phyloP scores from a whole-genome alignment of 2,329 filamentous ascomycete species.

The Dactylonectria macrodidyma region DNA sequence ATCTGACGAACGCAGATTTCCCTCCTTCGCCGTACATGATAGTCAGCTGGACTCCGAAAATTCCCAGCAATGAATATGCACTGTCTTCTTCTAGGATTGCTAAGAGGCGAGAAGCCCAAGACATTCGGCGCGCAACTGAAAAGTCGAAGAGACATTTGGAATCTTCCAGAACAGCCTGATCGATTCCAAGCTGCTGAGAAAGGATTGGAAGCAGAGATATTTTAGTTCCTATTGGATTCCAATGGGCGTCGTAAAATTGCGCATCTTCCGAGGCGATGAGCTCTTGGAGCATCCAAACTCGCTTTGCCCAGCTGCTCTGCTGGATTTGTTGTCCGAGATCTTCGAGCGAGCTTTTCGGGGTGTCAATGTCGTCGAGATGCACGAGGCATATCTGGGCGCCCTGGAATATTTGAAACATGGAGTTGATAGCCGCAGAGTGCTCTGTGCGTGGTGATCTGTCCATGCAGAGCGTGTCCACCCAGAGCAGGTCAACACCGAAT shows the following conservation, averaged over 20 bases:
- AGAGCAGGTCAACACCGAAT: background rate
- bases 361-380: background rate
- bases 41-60: constrained; percentile 49
- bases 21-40: constrained; percentile 47
- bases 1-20: constrained; percentile 38
- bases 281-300: constrained; percentile 7
- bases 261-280: background rate
- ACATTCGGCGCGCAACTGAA: constrained; percentile 5
- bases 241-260: background rate
- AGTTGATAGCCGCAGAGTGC: constrained; percentile 4
- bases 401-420: constrained; percentile 1
- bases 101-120: constrained; percentile 4
- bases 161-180: background rate
- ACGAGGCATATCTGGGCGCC: background rate
- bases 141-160: background rate
- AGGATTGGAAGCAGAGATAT: background rate
- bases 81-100: constrained; percentile 43
- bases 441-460: background rate
- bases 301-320: background rate
- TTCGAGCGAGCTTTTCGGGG: no score
- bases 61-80: constrained; percentile 49
- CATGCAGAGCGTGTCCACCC: constrained; percentile 1
- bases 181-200: background rate
- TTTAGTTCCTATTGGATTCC: background rate
- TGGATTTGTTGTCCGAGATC: background rate